These are phyloP conservation scores for Geranium brycei DNA, from an alignment of 345 rosid species.

Conservation along the genomic window DNA sequence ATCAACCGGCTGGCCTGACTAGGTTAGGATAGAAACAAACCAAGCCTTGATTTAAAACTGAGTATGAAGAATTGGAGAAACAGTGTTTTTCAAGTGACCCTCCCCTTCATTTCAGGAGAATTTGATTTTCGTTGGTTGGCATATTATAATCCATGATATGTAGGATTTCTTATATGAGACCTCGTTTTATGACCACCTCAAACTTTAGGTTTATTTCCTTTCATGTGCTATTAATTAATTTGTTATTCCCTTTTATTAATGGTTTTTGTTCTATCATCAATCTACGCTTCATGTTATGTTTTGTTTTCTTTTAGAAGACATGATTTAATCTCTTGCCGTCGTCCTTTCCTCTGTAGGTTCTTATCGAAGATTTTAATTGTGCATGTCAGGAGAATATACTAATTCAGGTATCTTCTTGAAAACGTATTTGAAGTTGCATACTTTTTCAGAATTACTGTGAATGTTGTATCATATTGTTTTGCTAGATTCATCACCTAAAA, in stretches of 20 bases:
- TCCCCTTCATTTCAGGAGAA: too few species aligned
- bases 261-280: too few species aligned
- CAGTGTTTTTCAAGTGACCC: background rate
- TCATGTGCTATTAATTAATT: too few species aligned
- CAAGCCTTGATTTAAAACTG: background rate
- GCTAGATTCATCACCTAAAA: background rate
- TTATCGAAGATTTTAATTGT: conserved; percentile 91
- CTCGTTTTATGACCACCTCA: too few species aligned
- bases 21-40: background rate
- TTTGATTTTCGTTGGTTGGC: too few species aligned
- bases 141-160: too few species aligned
- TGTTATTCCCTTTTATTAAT: too few species aligned
- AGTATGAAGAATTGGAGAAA: background rate
- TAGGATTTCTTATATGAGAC: too few species aligned
- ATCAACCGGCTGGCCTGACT: background rate
- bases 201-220: too few species aligned
- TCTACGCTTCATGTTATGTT: background rate
- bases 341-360: conserved; percentile 30
- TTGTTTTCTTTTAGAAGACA: background rate
- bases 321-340: conserved; percentile 2
- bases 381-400: conserved; percentile 92
- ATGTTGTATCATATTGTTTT: background rate
- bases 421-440: background rate
- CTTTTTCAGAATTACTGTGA: too few species aligned
- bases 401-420: conserved; percentile 45